Base-by-base conservation (phyloP, 768 basidiomycete species). In the Paxillus involutus region DNA sequence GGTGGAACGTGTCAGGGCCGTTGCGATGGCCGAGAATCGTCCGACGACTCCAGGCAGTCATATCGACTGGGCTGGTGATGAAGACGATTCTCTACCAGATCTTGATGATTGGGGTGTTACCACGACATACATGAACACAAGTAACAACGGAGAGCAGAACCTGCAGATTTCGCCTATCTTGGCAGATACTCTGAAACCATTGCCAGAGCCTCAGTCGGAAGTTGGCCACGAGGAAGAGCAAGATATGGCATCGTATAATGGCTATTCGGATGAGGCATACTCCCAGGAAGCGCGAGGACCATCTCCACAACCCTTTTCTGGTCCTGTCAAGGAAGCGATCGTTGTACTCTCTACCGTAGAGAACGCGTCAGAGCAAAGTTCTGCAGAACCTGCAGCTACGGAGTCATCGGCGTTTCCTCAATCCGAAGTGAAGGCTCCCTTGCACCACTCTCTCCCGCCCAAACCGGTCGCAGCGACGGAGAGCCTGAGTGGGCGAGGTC, bases 11-110 rank as follows among this genome's bases (percentile, higher is more conserved):
- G 85, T 89, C 11, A 75, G 88, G 45, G 84, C 88, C 9, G 82
- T 83, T 7, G 87, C 88, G 9, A 88, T 90, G 83, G 84, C 77
- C 32, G 76, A 81, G 49, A 76, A 82, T 62, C 74, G 87, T 42
- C 85, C 88, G 12, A 73, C 80, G 14, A 87, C 88, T 1, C 88
- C 88, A 13, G 86, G 85, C 33, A 88, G 84, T 53, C 89, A 92
- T 59, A 87, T 92, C 53, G 90, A 93, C 69, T 94, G 91, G 91
- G 91, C 91, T 40, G 87, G 86, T 35, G 89, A 92, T 59, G 91
- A 94, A 52, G 90, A 93, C 58, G 81, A 82, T 56, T 84, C 80
- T 57, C 74, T 94, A 2, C 91, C 91, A 6, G 89, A 91, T 69
- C 76, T 94, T 26, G 83, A 93, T 65, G 91, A 94, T 64, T 94